Base-by-base conservation (phyloP, 2,329 filamentous ascomycete genomes). In the Aspergillus piperis region DNA sequence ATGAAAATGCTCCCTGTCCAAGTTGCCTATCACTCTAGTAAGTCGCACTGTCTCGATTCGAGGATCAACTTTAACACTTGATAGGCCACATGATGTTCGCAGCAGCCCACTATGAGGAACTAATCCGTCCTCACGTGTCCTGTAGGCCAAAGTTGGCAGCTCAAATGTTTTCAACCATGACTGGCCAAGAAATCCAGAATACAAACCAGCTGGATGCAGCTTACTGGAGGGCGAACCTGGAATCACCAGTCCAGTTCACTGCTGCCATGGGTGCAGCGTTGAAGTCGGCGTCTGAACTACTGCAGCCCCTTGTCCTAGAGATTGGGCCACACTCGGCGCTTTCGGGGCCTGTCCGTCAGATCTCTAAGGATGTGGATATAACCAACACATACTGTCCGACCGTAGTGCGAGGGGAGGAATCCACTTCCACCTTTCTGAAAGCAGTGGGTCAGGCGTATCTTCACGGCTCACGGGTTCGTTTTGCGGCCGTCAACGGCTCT, bases 241-340 rank as follows among this genome's bases (percentile, higher is more conserved):
- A 69, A 17, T 69, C 66, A 0, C 67, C 66, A 3, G 68, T 71
- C 1, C 59, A 64, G 3, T 71, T 71, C 47, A 21, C 30, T 0
- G 36, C 61, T 0, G 66, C 68, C 15, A 50, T 50, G 47, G 1
- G 48, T 68, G 2, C 19, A 55, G 5, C 49, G 47, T 1, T 50
- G 23, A 30, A 32, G 25, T 50, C 47, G 15, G 10, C n/a, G 25
- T n/a, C 47, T 30, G 25, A 50, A 15, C 27, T 10, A 10, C 47
- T 27, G 25, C 47, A 50, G 27, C 47, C 47, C 6, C 62, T 1
- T 1, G 51, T 71, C 3, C 13, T 75, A 1, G 72, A 76, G 55
- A 60, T 74, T 44, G 75, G 77, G 0, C 75, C 77, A 1, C 77
- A 78, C 55, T 69, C 71, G n/a, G 70, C 74, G 0, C 67, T 80